Evolutionary conservation across 78 protist species (phyloP), one percentile per base, ranked within the genome.

Genomic region (Speleostelium caveatum): DNA sequence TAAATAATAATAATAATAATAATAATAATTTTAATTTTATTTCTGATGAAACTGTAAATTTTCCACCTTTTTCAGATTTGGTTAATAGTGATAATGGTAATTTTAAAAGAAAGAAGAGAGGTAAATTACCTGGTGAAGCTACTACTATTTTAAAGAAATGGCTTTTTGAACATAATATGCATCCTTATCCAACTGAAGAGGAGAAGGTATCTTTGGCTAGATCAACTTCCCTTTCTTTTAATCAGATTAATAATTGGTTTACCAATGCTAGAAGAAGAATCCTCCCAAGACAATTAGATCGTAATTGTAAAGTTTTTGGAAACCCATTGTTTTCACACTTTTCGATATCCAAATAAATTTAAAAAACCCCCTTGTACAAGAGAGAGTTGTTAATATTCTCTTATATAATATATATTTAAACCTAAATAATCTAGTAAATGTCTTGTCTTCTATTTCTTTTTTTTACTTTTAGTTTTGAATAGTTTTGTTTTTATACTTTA

Each of bases 141-240:
- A 89, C 94, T 4, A 68, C 86, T 36, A 75, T 73, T 41, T 58
- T 89, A 24, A 89, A 89, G 74, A 67, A 72, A 19, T 96, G 96
- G 96, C 55, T 96, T 6, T 87, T 93, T n/a, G 73, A 76, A 58
- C 95, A 96, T 69, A 36, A 86, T 55, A 42, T 68, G 75, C 94
- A 95, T 56, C 98, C 98, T 10, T 96, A 96, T 75, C 98, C 98
- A 19, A 95, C 94, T 42, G 97, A 96, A 65, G 95, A 93, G 16
- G 97, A 96, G 61, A 96, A 96, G 75, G 62, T 51, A 17, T 21
- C 73, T 24, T 86, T 96, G 0, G 66, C 88, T 2, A 80, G 38
- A 10, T 32, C 28, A 32, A 96, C 96, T 7, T 61, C 49, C 3
- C 86, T 96, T 21, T 66, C 96, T 5, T 56, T 95, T 28, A 85